phyloP scores from a whole-genome alignment of 78 protist species.

The Diacronema lutheri region DNA sequence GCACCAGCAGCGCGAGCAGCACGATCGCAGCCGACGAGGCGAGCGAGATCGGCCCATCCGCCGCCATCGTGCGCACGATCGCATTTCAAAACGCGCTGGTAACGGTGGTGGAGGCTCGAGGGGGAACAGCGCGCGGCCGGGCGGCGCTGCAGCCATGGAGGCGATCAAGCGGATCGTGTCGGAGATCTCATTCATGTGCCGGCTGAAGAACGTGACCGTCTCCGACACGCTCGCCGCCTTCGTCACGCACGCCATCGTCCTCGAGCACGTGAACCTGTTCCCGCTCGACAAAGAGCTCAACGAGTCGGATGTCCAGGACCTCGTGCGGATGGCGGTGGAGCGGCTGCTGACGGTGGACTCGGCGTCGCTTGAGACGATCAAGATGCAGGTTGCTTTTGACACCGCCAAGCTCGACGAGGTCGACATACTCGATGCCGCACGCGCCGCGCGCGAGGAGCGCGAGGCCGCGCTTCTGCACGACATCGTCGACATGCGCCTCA shows the following conservation, averaged over 20 bases:
- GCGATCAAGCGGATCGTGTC: neutral
- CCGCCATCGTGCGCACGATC: no score
- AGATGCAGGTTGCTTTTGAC: conserved; percentile 10
- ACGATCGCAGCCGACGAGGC: no score
- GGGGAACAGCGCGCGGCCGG: no score
- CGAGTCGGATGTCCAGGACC: conserved; percentile 11
- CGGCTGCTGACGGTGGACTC: neutral
- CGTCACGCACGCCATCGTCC: neutral
- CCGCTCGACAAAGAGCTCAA: conserved; percentile 22
- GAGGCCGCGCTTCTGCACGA: neutral
- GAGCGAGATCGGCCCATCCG: no score
- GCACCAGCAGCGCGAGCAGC: neutral
- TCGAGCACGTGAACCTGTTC: neutral
- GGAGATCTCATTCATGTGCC: conserved; percentile 14
- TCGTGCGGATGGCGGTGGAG: neutral
- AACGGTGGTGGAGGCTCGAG: no score
- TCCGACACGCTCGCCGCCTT: conserved; percentile 1
- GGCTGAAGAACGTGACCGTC: neutral
- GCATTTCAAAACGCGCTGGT: no score
- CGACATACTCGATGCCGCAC: neutral
- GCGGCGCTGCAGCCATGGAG: no score
- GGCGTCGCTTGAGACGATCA: neutral
- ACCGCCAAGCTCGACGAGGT: neutral
- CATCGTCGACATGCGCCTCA: neutral
- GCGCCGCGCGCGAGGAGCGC: neutral